Evolutionary conservation across 2,329 filamentous ascomycete genomes (phyloP).

Genomic region (Arthrocladium fulminans): DNA sequence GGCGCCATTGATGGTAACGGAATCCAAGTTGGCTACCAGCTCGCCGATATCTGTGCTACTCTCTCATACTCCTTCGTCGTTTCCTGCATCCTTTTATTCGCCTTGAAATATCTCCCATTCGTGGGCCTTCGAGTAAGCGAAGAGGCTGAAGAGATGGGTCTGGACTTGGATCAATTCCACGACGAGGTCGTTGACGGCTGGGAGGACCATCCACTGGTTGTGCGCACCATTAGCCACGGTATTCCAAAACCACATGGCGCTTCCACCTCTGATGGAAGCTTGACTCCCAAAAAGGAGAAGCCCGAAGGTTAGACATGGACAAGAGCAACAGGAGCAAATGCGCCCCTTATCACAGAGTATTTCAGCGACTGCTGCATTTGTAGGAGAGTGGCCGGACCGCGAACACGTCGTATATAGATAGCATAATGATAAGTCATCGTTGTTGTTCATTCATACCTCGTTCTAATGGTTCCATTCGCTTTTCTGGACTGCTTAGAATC

Average conservation of each 20-base stretch:
- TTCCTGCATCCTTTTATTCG: slow-evolving; percentile 43
- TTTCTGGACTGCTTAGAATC: too few relatives aligned
- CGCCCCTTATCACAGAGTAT: not conserved
- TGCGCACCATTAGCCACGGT: not conserved
- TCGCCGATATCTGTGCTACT: slow-evolving; percentile 49
- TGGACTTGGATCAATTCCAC: slow-evolving; percentile 48
- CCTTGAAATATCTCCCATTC: slow-evolving; percentile 42
- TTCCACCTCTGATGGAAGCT: not conserved
- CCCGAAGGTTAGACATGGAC: not conserved
- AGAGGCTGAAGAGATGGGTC: slow-evolving; percentile 47
- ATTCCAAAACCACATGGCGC: not conserved
- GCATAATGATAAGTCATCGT: too few relatives aligned
- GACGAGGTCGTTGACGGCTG: slow-evolving; percentile 50
- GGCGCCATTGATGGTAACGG: slow-evolving; percentile 49
- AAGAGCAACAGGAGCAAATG: not conserved
- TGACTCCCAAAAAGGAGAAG: slow-evolving; percentile 1
- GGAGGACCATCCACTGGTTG: slow-evolving; percentile 11
- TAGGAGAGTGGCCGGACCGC: too few relatives aligned
- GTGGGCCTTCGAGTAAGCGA: slow-evolving; percentile 47
- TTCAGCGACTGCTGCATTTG: not conserved
- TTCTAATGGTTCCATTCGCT: too few relatives aligned
- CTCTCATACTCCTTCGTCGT: slow-evolving; percentile 46
- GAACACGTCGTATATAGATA: too few relatives aligned
- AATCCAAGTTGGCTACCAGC: slow-evolving; percentile 47
- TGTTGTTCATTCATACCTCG: too few relatives aligned